Conservation (phyloP, 2,329 filamentous ascomycete genomes). For the Fusarium tricinctum region DNA sequence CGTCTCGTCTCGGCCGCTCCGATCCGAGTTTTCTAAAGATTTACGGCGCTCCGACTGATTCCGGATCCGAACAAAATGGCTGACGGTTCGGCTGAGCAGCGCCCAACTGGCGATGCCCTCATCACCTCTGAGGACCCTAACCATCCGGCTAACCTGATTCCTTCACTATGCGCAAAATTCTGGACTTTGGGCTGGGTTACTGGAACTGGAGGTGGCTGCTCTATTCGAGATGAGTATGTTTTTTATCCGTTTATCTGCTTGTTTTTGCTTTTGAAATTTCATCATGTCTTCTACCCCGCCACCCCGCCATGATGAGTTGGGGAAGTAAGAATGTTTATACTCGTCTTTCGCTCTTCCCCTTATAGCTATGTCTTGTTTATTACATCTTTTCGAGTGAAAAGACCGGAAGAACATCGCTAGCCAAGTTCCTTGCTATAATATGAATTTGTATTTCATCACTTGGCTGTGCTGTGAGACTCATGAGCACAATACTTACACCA, state of each 20-base stretch:
- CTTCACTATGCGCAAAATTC: constrained; percentile 93
- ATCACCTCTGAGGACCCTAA: constrained; percentile 76
- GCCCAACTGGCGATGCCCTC: constrained; percentile 55
- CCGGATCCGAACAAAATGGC: constrained; percentile 24
- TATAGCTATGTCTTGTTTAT: neutral
- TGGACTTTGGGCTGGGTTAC: constrained; percentile 96
- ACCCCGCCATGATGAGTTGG: constrained; percentile 33
- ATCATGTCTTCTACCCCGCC: constrained; percentile 19
- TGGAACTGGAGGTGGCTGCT: constrained; percentile 85
- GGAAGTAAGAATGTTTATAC: neutral
- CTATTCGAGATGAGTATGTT: constrained; percentile 75
- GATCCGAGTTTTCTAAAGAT: constrained; percentile 18
- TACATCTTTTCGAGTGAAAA: constrained; percentile 22
- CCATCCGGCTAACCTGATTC: constrained; percentile 96
- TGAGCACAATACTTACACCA: constrained; percentile 30
- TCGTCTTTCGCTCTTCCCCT: no score
- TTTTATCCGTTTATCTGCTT: neutral
- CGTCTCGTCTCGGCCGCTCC: constrained; percentile 31
- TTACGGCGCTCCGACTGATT: constrained; percentile 8
- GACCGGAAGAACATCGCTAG: neutral
- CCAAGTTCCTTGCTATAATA: neutral
- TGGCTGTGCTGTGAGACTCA: neutral
- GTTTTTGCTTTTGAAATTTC: constrained; percentile 38
- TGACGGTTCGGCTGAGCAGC: constrained; percentile 25
- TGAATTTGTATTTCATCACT: neutral